Base-by-base conservation (phyloP, 2,329 filamentous ascomycete species). In the Calonectria henricotiae region DNA sequence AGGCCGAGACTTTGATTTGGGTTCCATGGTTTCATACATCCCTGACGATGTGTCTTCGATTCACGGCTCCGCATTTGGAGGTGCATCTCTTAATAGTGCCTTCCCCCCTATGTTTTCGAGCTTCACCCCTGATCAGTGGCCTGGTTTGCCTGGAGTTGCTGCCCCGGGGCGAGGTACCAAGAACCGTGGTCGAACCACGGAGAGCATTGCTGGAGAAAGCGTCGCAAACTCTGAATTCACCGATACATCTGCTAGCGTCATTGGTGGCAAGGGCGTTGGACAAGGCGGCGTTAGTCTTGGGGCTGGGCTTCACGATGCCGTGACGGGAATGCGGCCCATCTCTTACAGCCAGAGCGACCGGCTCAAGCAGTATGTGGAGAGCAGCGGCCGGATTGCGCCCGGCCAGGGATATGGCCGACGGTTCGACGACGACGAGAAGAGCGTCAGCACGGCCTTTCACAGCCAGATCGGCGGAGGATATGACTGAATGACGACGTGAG, bases 1-100 rank as follows among this genome's bases (percentile, higher is more conserved):
- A 1, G 80, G 79, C 43, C 87, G 88, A 49, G 89, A 91, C 71
- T 88, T 90, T 69, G 96, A 98, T 78, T 91, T 93, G 20, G 93
- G 94, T 49, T 98, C 96, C 3, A 93, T 98, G 80, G 88, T 98
- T 77, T 96, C 96, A 17, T 98, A 97, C 81, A 98, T 99, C 71
- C 94, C 96, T 2, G 96, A 99, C 78, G 96, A 99, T 81, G 95
- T 98, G 46, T 98, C 96, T 9, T 98, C 95, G 2, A 93, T 99
- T 54, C 96, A 98, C 82, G 95, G 95, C 58, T 98, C 95, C 51
- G 92, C 95, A 1, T 90, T 98, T 62, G 95, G 95, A 65, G 95
- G 95, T 43, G 93, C 93, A 41, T 93, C 92, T n/a, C 87, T 97
- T 35, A 83, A 82, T 69, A 80, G 80, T 39, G 94, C 94, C 27